Evolutionary conservation across 2,329 filamentous ascomycete species (phyloP).

Genomic region (Beauveria bassiana): DNA sequence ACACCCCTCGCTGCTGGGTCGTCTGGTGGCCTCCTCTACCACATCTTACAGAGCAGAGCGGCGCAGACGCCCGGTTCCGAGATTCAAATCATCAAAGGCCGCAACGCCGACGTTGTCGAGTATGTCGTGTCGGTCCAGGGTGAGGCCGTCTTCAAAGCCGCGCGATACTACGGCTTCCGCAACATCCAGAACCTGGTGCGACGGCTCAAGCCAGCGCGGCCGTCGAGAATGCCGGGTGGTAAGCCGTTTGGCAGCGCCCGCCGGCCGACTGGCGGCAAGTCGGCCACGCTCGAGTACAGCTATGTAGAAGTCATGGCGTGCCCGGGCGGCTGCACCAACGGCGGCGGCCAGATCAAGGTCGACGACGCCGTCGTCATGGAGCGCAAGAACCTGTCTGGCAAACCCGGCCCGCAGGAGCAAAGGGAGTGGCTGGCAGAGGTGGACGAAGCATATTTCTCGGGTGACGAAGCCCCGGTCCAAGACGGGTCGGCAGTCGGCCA

Average conservation of each 20-base stretch:
- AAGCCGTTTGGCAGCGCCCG: constrained; percentile 50
- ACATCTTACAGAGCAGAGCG: constrained; percentile 70
- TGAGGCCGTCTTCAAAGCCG: constrained; percentile 64
- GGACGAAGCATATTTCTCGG: constrained; percentile 86
- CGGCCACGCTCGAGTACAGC: constrained; percentile 57
- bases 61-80: constrained; percentile 62
- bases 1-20: constrained; percentile 56
- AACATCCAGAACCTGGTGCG: constrained; percentile 98
- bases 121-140: constrained; percentile 58
- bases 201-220: constrained; percentile 72
- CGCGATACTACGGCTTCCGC: constrained; percentile 92
- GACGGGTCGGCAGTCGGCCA: constrained; percentile 25
- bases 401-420: constrained; percentile 68
- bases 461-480: constrained; percentile 43
- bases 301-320: constrained; percentile 99
- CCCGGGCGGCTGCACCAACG: constrained; percentile 97
- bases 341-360: constrained; percentile 88
- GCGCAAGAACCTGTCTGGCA: constrained; percentile 39
- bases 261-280: constrained; percentile 36
- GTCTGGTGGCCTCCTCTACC: constrained; percentile 82
- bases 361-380: constrained; percentile 62
- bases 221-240: constrained; percentile 73
- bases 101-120: constrained; percentile 87
- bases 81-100: constrained; percentile 64
- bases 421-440: constrained; percentile 77